Conservation (phyloP, 176 grass and related monocot genomes). For the Pontederia paniculata region DNA sequence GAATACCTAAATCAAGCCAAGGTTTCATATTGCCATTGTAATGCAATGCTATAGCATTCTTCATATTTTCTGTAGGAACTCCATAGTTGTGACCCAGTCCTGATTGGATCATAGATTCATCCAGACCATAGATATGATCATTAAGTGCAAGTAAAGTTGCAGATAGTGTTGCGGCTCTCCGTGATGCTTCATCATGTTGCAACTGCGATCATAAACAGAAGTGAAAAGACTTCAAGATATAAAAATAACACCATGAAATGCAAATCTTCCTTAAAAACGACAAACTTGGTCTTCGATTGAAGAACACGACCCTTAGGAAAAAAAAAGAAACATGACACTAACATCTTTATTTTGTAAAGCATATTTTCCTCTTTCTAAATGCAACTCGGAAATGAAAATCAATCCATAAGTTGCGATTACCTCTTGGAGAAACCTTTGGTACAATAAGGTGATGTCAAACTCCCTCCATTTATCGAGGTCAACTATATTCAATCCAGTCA, state of each 20-base stretch:
- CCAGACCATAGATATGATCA: slow-evolving; percentile 65
- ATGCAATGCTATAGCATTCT: slow-evolving; percentile 55
- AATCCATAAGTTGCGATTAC: slow-evolving; percentile 28
- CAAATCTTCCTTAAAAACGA: neutral
- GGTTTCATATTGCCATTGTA: slow-evolving; percentile 99
- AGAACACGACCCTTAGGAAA: neutral
- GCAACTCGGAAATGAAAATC: slow-evolving; percentile 2
- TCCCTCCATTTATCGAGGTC: slow-evolving; percentile 96
- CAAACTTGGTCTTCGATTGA: neutral
- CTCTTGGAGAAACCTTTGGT: slow-evolving; percentile 61
- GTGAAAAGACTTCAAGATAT: neutral
- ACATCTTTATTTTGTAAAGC: neutral
- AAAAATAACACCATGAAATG: neutral
- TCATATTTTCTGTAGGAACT: slow-evolving; percentile 31
- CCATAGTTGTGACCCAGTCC: slow-evolving; percentile 78
- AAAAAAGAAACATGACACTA: neutral
- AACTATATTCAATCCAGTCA: slow-evolving; percentile 88
- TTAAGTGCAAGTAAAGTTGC: slow-evolving; percentile 75
- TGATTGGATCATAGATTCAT: slow-evolving; percentile 50
- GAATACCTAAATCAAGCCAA: slow-evolving; percentile 97
- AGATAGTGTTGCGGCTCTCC: slow-evolving; percentile 71
- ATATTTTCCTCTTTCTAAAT: slow-evolving; percentile 9
- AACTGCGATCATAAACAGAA: slow-evolving; percentile 39
- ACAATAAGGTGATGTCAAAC: slow-evolving; percentile 68
- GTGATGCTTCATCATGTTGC: slow-evolving; percentile 40